Percentiles rank a stretch among this genome's conserved stretches.
Evolutionary conservation across 352 stramenopile species (phyloP).

Genomic region (Phytophthora idaei): DNA sequence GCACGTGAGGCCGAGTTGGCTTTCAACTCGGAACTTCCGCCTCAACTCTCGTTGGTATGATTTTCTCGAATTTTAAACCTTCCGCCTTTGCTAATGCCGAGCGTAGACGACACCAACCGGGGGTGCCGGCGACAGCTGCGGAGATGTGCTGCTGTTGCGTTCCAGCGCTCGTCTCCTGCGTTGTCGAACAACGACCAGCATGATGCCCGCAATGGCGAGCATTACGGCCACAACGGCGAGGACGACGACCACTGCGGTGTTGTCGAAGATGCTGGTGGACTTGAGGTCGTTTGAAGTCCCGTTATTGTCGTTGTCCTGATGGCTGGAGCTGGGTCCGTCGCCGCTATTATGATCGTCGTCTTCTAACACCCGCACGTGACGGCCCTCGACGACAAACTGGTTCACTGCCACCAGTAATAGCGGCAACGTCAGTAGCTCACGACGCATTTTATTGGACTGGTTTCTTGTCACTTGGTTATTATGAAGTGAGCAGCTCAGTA

Average conservation of each 20-base stretch:
- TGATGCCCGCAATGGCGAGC: conserved; percentile 14
- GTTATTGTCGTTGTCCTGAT: conserved; percentile 1
- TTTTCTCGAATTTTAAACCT: too few species aligned
- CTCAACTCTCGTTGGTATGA: too few species aligned
- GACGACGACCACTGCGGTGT: conserved; percentile 27
- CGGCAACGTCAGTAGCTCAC: background rate
- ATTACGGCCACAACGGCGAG: conserved; percentile 12
- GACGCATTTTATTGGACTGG: conserved; percentile 11
- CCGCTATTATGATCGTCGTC: conserved; percentile 2
- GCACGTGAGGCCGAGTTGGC: too few species aligned
- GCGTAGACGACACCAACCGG: conserved; percentile 25
- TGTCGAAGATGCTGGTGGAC: conserved; percentile 14
- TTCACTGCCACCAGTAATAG: conserved; percentile 5
- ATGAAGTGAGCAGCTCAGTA: conserved; percentile 11
- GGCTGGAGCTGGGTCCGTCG: background rate
- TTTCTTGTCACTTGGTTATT: conserved; percentile 15
- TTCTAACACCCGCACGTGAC: conserved; percentile 13
- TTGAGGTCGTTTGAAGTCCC: conserved; percentile 1
- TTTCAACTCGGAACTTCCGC: too few species aligned
- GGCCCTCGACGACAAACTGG: conserved; percentile 6
- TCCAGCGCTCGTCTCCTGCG: conserved; percentile 24
- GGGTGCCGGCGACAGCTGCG: conserved; percentile 15
- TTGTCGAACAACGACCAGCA: conserved; percentile 23
- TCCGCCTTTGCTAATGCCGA: conserved; percentile 19
- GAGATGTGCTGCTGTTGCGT: conserved; percentile 22